Conservation (phyloP, 2,329 filamentous ascomycete species). For the Beauveria bassiana region DNA sequence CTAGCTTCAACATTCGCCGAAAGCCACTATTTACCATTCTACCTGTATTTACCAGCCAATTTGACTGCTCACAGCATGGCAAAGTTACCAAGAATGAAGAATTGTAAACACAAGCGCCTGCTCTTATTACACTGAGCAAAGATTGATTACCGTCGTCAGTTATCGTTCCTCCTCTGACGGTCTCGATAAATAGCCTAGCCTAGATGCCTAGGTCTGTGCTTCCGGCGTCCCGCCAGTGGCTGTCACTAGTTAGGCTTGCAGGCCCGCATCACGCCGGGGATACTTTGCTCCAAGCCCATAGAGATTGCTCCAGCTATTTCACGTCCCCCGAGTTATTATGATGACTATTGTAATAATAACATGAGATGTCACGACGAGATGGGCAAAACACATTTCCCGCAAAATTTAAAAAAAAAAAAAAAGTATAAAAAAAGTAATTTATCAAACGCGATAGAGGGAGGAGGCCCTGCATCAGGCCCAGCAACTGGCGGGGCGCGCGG, state of each 20-base stretch:
- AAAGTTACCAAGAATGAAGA: too few species aligned
- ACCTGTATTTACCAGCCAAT: too few species aligned
- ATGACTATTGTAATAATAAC: too few species aligned
- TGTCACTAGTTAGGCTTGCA: not conserved
- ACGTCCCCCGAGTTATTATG: not conserved
- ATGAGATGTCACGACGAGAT: not conserved
- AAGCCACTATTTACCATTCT: too few species aligned
- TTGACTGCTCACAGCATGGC: too few species aligned
- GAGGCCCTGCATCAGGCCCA: not conserved
- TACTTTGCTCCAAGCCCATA: not conserved
- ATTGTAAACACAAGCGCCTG: too few species aligned
- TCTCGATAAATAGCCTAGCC: not conserved
- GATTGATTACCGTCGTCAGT: not conserved
- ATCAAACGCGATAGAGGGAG: not conserved
- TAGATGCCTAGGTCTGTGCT: slow-evolving; percentile 1
- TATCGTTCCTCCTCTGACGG: not conserved
- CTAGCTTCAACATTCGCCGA: too few species aligned
- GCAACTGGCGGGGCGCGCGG: not conserved
- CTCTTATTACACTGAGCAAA: not conserved
- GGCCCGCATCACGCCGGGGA: not conserved
- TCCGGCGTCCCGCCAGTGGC: slow-evolving; percentile 7
- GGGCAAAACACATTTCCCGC: too few species aligned
- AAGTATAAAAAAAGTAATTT: not conserved
- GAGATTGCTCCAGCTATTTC: not conserved
- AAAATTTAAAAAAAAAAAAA: too few species aligned